A percentile compares a stretch with the other conserved stretches of the same genome.
Evolutionary conservation across 805 yeast genomes (phyloP).

Genomic region (Geotrichum ghanense): DNA sequence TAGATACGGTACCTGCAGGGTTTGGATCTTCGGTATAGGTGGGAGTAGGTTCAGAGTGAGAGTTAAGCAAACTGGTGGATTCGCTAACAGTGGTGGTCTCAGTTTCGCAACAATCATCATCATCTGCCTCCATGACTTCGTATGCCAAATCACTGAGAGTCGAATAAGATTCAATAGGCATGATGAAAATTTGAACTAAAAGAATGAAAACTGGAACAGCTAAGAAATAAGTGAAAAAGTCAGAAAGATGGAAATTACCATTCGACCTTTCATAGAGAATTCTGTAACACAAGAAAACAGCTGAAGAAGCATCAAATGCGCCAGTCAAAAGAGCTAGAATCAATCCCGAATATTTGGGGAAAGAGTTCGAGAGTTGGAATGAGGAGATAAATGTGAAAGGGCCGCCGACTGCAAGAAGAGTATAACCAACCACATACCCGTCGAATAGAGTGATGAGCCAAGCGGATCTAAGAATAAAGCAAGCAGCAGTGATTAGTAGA

Average conservation of each 20-base stretch:
- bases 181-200: constrained; percentile 58
- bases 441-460: constrained; percentile 33
- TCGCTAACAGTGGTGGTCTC: constrained; percentile 30
- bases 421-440: constrained; percentile 64
- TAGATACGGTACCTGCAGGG: constrained; percentile 7
- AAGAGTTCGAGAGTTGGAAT: constrained; percentile 80
- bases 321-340: constrained; percentile 78
- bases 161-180: constrained; percentile 73
- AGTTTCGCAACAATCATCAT: constrained; percentile 59
- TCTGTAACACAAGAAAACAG: constrained; percentile 67
- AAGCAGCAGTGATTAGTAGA: constrained; percentile 42
- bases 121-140: constrained; percentile 44
- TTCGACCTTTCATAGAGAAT: constrained; percentile 39
- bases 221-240: constrained; percentile 57
- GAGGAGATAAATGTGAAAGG: constrained; percentile 88
- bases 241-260: constrained; percentile 32
- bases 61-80: constrained; percentile 18
- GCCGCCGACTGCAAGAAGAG: constrained; percentile 75
- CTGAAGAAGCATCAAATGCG: constrained; percentile 91
- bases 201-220: constrained; percentile 71
- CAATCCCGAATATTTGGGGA: constrained; percentile 73
- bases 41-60: not conserved
- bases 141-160: constrained; percentile 41
- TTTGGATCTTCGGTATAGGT: constrained; percentile 7
- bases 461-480: constrained; percentile 36